A percentile compares a stretch with the other conserved stretches of the same genome.
Conservation (phyloP, 495 filamentous ascomycete species). For the Penicillium daleae region DNA sequence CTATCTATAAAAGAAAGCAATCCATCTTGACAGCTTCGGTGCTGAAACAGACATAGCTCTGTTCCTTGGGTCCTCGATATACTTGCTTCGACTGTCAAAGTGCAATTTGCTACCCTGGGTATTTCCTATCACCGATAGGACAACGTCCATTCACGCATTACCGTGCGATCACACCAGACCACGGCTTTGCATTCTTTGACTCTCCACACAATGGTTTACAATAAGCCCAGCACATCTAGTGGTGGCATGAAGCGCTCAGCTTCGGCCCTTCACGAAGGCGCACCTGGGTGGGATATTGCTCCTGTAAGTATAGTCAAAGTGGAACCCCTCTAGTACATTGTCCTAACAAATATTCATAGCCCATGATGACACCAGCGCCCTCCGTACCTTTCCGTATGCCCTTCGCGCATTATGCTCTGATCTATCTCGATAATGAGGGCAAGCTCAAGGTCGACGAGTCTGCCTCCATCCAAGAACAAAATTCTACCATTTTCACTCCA, state of each 20-base stretch:
- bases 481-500: conserved; percentile 40
- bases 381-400: conserved; percentile 37
- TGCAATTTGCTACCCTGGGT: not conserved
- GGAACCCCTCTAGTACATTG: not conserved
- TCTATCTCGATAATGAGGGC: conserved; percentile 47
- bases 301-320: conserved; percentile 32
- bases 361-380: conserved; percentile 38
- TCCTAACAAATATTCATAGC: conserved; percentile 24
- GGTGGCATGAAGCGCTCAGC: conserved; percentile 43
- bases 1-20: conserved; percentile 19
- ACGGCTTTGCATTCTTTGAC: conserved; percentile 4
- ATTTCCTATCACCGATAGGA: not conserved
- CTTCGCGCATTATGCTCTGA: conserved; percentile 46
- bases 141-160: not conserved
- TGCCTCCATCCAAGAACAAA: conserved; percentile 40
- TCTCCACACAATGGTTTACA: conserved; percentile 40
- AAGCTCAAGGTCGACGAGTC: conserved; percentile 45
- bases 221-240: conserved; percentile 30
- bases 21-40: conserved; percentile 8
- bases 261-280: conserved; percentile 38
- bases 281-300: conserved; percentile 41
- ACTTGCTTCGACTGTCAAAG: not conserved
- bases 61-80: not conserved
- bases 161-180: not conserved
- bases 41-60: not conserved